These are phyloP conservation scores for Alternaria tenuissima DNA, from an alignment of 2,329 filamentous ascomycete species.

Conservation along the genomic window DNA sequence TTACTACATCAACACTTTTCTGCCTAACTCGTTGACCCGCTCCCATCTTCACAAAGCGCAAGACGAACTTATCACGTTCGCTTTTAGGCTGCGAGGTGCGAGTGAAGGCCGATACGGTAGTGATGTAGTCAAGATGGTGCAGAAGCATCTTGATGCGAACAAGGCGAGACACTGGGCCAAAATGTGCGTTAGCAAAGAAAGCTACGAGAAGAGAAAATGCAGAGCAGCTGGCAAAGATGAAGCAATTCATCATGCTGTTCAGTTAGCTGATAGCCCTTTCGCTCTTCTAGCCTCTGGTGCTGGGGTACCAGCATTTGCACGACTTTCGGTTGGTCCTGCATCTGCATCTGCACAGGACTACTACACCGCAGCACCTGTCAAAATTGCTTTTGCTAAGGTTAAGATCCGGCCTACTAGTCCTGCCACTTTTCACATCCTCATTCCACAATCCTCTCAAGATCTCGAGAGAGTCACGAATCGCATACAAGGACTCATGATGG, in stretches of 20 bases:
- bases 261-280: constrained; percentile 42
- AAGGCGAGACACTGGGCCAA: constrained; percentile 34
- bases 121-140: constrained; percentile 30
- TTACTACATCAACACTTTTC: constrained; percentile 43
- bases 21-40: constrained; percentile 27
- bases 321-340: constrained; percentile 39
- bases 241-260: constrained; percentile 34
- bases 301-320: constrained; percentile 33
- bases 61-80: constrained; percentile 41
- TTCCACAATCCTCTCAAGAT: constrained; percentile 24
- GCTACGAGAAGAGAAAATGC: constrained; percentile 33
- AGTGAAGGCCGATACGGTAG: constrained; percentile 28
- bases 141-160: constrained; percentile 32
- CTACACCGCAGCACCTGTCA: constrained; percentile 34
- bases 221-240: constrained; percentile 28
- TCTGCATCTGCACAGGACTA: constrained; percentile 10
- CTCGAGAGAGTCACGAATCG: constrained; percentile 30
- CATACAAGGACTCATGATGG: constrained; percentile 45
- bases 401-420: constrained; percentile 25
- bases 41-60: constrained; percentile 37
- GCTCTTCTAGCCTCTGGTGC: constrained; percentile 12
- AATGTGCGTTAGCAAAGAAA: constrained; percentile 28
- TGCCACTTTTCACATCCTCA: constrained; percentile 31
- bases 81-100: constrained; percentile 37
- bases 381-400: constrained; percentile 23